Conservation (phyloP, 1,139 yeast genomes). For the Geotrichum candidum region DNA sequence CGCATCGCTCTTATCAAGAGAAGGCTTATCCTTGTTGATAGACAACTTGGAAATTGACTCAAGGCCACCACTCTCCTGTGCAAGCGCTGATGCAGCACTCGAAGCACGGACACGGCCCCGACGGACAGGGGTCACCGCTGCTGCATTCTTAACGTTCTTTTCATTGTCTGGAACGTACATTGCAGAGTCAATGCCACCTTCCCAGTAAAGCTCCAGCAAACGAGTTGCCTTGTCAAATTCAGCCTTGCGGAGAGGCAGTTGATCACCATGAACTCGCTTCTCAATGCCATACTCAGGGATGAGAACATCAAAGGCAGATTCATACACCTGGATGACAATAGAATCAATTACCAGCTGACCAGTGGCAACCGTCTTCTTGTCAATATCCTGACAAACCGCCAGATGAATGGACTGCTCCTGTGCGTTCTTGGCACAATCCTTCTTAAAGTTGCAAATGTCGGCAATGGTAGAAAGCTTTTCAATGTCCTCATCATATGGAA, state of each 20-base stretch:
- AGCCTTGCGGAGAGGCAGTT: constrained; percentile 84
- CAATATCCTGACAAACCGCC: constrained; percentile 74
- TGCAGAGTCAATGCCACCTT: constrained; percentile 83
- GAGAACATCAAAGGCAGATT: constrained; percentile 90
- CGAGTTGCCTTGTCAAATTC: constrained; percentile 73
- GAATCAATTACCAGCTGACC: constrained; percentile 76
- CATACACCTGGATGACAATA: constrained; percentile 85
- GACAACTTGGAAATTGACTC: constrained; percentile 18
- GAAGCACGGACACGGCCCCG: constrained; percentile 46
- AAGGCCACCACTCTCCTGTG: constrained; percentile 34
- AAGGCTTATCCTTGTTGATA: constrained; percentile 17
- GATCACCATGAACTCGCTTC: constrained; percentile 96
- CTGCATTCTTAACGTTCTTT: constrained; percentile 43
- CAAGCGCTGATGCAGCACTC: constrained; percentile 56
- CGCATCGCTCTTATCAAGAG: constrained; percentile 28
- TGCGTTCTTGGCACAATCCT: constrained; percentile 88
- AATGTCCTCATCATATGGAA: constrained; percentile 47
- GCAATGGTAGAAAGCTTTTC: constrained; percentile 75
- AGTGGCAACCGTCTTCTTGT: constrained; percentile 65
- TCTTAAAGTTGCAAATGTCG: constrained; percentile 90
- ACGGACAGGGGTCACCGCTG: constrained; percentile 1
- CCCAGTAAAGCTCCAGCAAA: constrained; percentile 83
- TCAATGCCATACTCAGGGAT: constrained; percentile 95
- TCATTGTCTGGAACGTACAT: constrained; percentile 88
- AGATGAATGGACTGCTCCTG: constrained; percentile 94